Evolutionary conservation across 2,329 filamentous ascomycete genomes (phyloP).

Genomic region (Claviceps pazoutovae): DNA sequence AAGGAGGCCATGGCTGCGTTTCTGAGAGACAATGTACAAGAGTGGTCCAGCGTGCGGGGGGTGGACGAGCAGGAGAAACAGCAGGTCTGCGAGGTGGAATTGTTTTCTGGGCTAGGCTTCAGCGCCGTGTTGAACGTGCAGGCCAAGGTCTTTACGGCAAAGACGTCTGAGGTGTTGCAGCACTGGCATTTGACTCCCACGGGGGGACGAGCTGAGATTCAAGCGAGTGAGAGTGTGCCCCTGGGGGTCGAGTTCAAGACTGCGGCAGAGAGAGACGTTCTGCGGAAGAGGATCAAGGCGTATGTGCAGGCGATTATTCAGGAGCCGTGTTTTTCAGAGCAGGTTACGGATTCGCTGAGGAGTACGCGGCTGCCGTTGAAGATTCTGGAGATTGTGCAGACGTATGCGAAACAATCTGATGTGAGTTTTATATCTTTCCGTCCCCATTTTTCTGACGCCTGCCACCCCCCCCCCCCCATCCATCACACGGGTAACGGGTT

Average conservation of each 20-base stretch:
- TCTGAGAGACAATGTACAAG: conserved; percentile 33
- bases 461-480: too few species aligned
- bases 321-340: conserved; percentile 34
- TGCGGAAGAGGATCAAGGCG: conserved; percentile 31
- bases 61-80: conserved; percentile 12
- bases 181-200: conserved; percentile 35
- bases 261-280: conserved; percentile 27
- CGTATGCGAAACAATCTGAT: conserved; percentile 30
- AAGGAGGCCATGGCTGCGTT: conserved; percentile 36
- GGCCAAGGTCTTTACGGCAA: conserved; percentile 39
- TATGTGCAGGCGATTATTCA: conserved; percentile 34
- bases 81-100: conserved; percentile 28
- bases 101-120: conserved; percentile 34
- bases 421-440: conserved; percentile 16
- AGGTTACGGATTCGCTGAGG: conserved; percentile 33
- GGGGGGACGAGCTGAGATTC: conserved; percentile 25
- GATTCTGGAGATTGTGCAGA: conserved; percentile 33
- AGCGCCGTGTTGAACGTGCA: conserved; percentile 29
- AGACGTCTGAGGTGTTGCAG: conserved; percentile 30
- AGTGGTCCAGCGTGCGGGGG: conserved; percentile 29
- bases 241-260: conserved; percentile 35
- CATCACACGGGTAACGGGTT: background rate
- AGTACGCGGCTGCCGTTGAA: conserved; percentile 32
- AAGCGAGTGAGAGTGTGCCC: conserved; percentile 29
- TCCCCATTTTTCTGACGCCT: background rate